Evolutionary conservation across 176 grass and related monocot species (phyloP).

Genomic region (Cenchrus fungigraminus): DNA sequence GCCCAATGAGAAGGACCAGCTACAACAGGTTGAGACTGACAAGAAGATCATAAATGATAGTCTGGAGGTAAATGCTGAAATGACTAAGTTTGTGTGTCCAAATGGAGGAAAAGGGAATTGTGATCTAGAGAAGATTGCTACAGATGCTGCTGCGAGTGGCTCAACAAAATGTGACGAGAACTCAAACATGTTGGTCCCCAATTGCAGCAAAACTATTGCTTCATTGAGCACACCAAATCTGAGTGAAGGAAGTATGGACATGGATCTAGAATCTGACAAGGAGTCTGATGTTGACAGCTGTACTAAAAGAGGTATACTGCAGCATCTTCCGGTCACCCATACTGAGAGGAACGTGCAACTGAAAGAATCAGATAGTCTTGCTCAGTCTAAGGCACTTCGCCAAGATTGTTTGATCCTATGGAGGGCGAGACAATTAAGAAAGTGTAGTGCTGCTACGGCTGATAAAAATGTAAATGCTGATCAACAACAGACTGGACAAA

Average conservation of each 20-base stretch:
- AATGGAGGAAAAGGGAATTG: slow-evolving; percentile 32
- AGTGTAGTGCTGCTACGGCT: slow-evolving; percentile 27
- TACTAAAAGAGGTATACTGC: background rate
- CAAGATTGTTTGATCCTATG: slow-evolving; percentile 37
- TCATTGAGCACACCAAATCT: slow-evolving; percentile 27
- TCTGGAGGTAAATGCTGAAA: slow-evolving; percentile 2
- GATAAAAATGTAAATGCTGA: background rate
- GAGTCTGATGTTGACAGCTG: slow-evolving; percentile 5
- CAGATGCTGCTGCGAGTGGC: slow-evolving; percentile 14
- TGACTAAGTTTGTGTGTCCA: slow-evolving; percentile 10
- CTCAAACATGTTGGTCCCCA: slow-evolving; percentile 28
- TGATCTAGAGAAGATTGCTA: slow-evolving; percentile 15
- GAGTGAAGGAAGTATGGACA: slow-evolving; percentile 33
- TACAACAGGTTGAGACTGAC: slow-evolving; percentile 9
- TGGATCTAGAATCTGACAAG: slow-evolving; percentile 35
- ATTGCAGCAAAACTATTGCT: slow-evolving; percentile 38
- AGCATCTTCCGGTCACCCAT: slow-evolving; percentile 16
- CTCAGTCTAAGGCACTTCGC: slow-evolving; percentile 33
- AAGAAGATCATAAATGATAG: slow-evolving; percentile 20
- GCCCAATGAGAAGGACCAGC: slow-evolving; percentile 5
- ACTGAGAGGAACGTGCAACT: background rate
- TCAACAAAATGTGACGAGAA: slow-evolving; percentile 35
- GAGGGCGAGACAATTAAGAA: slow-evolving; percentile 38
- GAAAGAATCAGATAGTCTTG: slow-evolving; percentile 26
- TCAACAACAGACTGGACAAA: background rate